Evolutionary conservation across 345 rosid species (phyloP), one percentile per base, ranked within the genome.

Genomic region (Rubroshorea leprosula): DNA sequence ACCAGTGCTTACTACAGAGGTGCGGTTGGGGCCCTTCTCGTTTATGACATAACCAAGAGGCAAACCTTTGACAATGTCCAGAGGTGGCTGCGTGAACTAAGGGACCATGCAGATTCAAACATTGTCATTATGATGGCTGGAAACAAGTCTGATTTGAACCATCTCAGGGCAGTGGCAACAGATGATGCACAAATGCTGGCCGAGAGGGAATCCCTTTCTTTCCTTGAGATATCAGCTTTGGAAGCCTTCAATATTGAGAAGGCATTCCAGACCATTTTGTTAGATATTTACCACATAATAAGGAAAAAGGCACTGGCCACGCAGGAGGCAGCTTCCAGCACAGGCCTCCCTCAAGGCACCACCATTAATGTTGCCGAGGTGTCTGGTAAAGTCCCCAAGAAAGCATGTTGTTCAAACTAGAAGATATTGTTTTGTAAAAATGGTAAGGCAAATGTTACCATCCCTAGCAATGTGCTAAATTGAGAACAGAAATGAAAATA

Each of bases 1-100:
- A 84, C 90, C 35, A 84, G 86, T 46, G 90, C 90, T 3, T 84
- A 84, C 74, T 84, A 84, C 58, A 68, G 90, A 31, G 90, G 90
- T 2, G 84, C 86, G 6, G 90, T 84, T 17, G 90, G 90, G 46
- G 90, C 86, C 0, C 80, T 84, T 25, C 51, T 84, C 21, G 84
- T 84, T 68, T 84, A 78, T 17, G 90, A 84, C 70, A 81, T 81
- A 66, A 84, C 90, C 51, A 84, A 84, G 74, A 66, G 79, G 49
- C 86, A 77, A 68, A 81, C 90, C 38, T 84, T 84, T 18, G 81
- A 81, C 50, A 84, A 84, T 29, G 81, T 77, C 55, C 70, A 55
- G 23, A 73, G 90, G 65, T 84, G 90, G 90, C 75, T 84, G 6
- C 84, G 81, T 5, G 90, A 84, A 45, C 69, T 81, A 22, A 60